Evolutionary conservation across 225 moss, liverwort and hornwort species (phyloP), one percentile per base, ranked within the genome.

Genomic region (Climacium dendroides): DNA sequence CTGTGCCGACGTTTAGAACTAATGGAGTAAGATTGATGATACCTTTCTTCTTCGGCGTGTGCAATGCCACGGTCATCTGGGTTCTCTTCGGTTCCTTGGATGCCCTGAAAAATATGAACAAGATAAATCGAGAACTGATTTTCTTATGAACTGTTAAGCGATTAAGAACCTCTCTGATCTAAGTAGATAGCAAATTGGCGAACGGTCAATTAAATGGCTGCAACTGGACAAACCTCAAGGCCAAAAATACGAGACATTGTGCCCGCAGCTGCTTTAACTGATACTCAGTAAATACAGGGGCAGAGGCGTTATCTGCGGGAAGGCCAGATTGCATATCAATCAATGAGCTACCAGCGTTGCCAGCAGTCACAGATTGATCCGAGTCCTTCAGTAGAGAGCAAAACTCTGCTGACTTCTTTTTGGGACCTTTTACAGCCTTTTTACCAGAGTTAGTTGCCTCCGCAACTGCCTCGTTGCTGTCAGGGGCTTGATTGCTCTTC

Each of bases 1-100:
- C 83, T 69, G 53, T 54, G 48, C 53, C 26, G 29, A 65, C 54
- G 22, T 43, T 78, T 52, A 30, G 67, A 63, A 81, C 43, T 52
- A 74, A 69, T 84, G 52, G 22, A 86, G 63, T 77, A 50, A 80
- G 37, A n/a, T 58, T 57, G 53, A 61, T 58, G 20, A 86, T 94
- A 98, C 97, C 98, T 96, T 95, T 97, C 85, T 93, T 95, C 89
- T 99, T 99, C 82, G 93, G 93, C 63, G 93, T 95, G 78, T 95
- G 95, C 84, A 92, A 72, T 83, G 96, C 97, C 82, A 96, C 53
- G 88, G 93, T 87, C 82, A 94, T 77, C 85, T 97, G 96, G 53
- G 95, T 95, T 90, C 90, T 95, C 94, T 96, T 97, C 48, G 95
- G 95, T 66, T 91, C 89, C 87, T 94, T 91, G 67, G 92, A 92